These are phyloP conservation scores for Pisolithus thermaeus DNA, from an alignment of 1,284 basidiomycete genomes.

Conservation along the genomic window DNA sequence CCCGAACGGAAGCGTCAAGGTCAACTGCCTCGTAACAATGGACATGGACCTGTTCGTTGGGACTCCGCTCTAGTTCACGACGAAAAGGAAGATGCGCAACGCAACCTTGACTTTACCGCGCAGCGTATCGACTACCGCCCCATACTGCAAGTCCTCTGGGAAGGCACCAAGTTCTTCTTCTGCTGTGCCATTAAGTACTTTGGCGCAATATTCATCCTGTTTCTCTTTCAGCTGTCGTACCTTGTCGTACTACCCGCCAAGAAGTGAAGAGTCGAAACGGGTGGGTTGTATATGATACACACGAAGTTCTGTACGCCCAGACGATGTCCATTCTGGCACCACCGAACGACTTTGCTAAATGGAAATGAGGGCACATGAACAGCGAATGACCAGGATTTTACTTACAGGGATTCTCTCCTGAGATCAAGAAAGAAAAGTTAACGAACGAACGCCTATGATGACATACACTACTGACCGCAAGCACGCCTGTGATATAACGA, in stretches of 20 bases:
- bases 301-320: slow-evolving; percentile 49
- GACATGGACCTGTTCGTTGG: slow-evolving; percentile 26
- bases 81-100: not conserved
- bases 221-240: slow-evolving; percentile 53
- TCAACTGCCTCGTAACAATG: slow-evolving; percentile 83
- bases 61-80: not conserved
- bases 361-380: slow-evolving; percentile 2
- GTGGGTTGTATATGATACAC: not conserved
- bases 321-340: slow-evolving; percentile 44
- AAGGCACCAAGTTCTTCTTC: slow-evolving; percentile 49
- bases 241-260: slow-evolving; percentile 29
- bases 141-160: slow-evolving; percentile 76
- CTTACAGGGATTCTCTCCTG: slow-evolving; percentile 24
- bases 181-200: slow-evolving; percentile 51
- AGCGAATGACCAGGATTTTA: not conserved
- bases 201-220: slow-evolving; percentile 69
- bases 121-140: slow-evolving; percentile 77
- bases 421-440: not conserved
- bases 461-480: slow-evolving; percentile 28
- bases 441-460: not conserved
- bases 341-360: slow-evolving; percentile 18
- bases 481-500: slow-evolving; percentile 32
- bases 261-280: not conserved
- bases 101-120: slow-evolving; percentile 68
- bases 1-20: slow-evolving; percentile 64